Evolutionary conservation across 73 alveolate species (phyloP), one percentile per base, ranked within the genome.

Genomic region (Vitrella brassicaformis): DNA sequence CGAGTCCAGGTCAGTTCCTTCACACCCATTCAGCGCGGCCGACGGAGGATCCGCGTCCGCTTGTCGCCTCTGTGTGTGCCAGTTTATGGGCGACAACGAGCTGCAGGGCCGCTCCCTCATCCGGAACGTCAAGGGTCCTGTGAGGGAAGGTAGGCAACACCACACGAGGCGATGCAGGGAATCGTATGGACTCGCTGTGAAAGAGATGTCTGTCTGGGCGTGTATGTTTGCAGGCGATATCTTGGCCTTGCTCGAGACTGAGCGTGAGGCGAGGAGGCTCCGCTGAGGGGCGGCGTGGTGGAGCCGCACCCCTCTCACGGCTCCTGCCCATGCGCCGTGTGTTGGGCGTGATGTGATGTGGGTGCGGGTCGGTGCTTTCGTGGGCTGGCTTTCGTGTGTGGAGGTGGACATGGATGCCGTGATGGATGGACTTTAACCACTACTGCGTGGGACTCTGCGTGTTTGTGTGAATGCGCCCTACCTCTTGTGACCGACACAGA

Each of bases 71-170:
- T 39, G 22, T 39, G 22, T 39, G 22, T 39, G 68, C 25, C 46
- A 66, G 67, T 77, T 77, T 71, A 68, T 77, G 75, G 81, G 75
- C 39, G 80, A 88, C 31, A n/a, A n/a, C n/a, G 88, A 79, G 81
- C 87, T 88, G 79, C 68, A 80, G 71, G 87, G 88, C 76, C 93
- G 99, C 84, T 68, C 93, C 76, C 86, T 96, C 79, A 90, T 96
- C 84, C 89, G 99, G 81, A 94, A 96, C 90, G 98, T 96, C 86
- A 93, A 91, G 93, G 99, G 99, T 32, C 98, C 99, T 27, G 98
- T 94, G 81, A 91, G 96, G 71, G 94, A 85, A 81, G 82, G 81
- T 28, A 7, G 39, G 56, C 14, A 14, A 39, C 56, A 39, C 4
- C 4, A 39, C 4, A 39, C 4, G 4, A 39, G 22, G 14, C 22